These are phyloP conservation scores for Terana coerulea DNA, from an alignment of 768 basidiomycete genomes.

Conservation along the genomic window DNA sequence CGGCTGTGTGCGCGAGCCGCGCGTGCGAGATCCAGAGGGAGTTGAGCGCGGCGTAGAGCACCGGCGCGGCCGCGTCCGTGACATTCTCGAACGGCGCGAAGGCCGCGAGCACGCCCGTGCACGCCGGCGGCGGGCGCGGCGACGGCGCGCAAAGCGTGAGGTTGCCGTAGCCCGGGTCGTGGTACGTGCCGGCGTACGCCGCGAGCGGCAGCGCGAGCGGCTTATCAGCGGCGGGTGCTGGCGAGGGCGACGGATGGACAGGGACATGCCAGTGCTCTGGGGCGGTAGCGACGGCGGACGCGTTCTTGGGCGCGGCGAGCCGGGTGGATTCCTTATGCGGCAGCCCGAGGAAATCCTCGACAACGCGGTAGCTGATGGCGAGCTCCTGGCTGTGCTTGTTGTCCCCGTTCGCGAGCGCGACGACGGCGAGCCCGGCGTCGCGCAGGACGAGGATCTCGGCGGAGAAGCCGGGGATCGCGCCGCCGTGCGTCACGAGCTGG, in stretches of 20 bases:
- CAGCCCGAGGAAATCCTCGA: conserved; percentile 11
- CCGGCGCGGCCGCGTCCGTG: not conserved
- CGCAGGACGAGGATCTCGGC: conserved; percentile 32
- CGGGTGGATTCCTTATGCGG: not conserved
- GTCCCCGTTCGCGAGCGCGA: conserved; percentile 22
- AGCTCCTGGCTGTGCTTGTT: not conserved
- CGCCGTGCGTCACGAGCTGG: conserved; percentile 33
- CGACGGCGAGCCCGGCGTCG: conserved; percentile 31
- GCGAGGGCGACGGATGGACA: too few species aligned
- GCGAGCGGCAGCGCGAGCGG: conserved; percentile 16
- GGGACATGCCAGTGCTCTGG: too few species aligned
- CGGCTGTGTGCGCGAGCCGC: conserved; percentile 23
- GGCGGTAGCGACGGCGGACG: not conserved
- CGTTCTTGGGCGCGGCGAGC: not conserved
- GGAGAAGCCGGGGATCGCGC: conserved; percentile 33
- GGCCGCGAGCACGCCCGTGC: conserved; percentile 22
- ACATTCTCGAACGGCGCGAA: conserved; percentile 27
- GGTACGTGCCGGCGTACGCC: conserved; percentile 34
- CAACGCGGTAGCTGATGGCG: conserved; percentile 9
- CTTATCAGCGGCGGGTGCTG: not conserved
- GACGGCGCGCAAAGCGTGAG: conserved; percentile 33
- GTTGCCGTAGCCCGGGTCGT: conserved; percentile 34
- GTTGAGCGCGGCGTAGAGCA: conserved; percentile 27
- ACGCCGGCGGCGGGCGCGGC: conserved; percentile 19
- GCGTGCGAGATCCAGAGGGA: conserved; percentile 36